Base-by-base conservation (phyloP, 768 basidiomycete genomes). In the Phlegmacium glaucopus region DNA sequence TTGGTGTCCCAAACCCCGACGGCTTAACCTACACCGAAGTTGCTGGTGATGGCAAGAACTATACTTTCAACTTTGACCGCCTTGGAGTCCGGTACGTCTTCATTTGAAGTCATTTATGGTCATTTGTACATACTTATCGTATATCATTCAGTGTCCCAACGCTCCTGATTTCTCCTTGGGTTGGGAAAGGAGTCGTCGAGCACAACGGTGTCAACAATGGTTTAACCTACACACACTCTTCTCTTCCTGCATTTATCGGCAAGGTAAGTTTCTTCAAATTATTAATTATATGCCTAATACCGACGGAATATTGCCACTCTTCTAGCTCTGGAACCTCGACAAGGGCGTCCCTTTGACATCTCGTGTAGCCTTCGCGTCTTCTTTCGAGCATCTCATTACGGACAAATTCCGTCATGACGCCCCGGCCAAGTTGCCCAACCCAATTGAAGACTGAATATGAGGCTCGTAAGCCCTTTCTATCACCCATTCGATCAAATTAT, bases 11-110 rank as follows among this genome's bases (percentile, higher is more conserved):
- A 2, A 49, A 49, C 55, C 32, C 63, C 6, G 66, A 67, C 50
- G 44, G 53, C 47, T 45, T 57, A 27, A 58, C 61, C 4, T 65
- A 62, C 57, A 62, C 62, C 42, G 59, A 62, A 43, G 51, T 29
- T 0, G 62, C 63, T 11, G 46, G 50, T 13, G 56, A 64, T 44
- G 56, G 58, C 34, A 41, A 45, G 11, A 18, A 9, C 29, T 59
- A 55, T 45, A 62, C 59, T 12, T 61, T 63, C 48, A 39, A 55
- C n/a, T 67, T 64, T 38, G 48, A 61, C 44, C 61, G 62, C 18
- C 54, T 61, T 18, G 64, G 65, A 26, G 56, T 59, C 4, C 62
- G 47, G 47, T 49, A n/a, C n/a, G 47, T 36, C 16, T 34, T 13
- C 4, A n/a, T 43, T 25, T 12, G 13, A 7, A 4, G 25, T 38